Percentiles rank a stretch among this genome's conserved stretches.
Evolutionary conservation across 2,329 filamentous ascomycete genomes (phyloP).

Genomic region (Alternaria rosae): DNA sequence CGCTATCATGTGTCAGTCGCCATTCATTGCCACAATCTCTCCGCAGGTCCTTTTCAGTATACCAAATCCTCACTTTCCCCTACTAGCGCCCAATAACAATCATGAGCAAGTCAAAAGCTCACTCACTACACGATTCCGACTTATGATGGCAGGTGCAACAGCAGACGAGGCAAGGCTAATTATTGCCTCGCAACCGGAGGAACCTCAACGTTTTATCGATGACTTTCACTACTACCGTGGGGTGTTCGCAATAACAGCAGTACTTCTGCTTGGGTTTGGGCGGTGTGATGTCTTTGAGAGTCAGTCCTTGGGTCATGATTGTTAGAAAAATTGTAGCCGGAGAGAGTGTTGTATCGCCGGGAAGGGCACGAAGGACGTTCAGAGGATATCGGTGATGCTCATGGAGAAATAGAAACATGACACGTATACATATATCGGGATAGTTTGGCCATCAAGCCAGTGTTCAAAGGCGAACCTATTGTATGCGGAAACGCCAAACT

Average conservation of each 20-base stretch:
- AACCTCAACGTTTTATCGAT: neutral
- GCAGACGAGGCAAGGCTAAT: neutral
- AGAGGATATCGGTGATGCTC: neutral
- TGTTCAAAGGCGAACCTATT: neutral
- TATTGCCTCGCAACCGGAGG: neutral
- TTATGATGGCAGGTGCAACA: slow-evolving; percentile 1
- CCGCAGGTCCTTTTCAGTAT: neutral
- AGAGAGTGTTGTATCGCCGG: neutral
- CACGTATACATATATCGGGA: neutral
- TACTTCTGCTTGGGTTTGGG: too few relatives aligned
- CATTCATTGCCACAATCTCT: neutral
- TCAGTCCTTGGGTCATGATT: neutral
- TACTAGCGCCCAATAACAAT: neutral
- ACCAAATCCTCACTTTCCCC: neutral
- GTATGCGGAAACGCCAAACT: neutral
- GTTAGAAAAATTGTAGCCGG: neutral
- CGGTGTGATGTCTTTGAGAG: too few relatives aligned
- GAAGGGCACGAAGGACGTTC: neutral
- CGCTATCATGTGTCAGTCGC: neutral
- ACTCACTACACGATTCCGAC: neutral
- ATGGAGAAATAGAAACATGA: neutral
- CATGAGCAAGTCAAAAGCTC: too few relatives aligned
- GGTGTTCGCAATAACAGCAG: neutral
- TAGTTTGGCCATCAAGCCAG: neutral
- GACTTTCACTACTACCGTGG: neutral